Base-by-base conservation (phyloP, 345 rosid species). In the Corchorus olitorius region DNA sequence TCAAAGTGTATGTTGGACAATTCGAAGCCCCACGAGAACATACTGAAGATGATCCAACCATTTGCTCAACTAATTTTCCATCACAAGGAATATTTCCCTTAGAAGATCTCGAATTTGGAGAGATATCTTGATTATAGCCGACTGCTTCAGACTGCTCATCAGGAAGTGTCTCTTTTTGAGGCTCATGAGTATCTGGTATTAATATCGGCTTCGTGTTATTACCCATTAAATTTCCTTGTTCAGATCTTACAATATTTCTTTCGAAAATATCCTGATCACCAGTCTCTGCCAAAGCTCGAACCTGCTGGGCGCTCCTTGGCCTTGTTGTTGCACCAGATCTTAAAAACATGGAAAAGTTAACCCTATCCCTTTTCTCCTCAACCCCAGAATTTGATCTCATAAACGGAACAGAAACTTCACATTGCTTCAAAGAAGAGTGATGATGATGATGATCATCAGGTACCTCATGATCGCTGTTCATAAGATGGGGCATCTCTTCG, bases 121-220 rank as follows among this genome's bases (percentile, higher is more conserved):
- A 35, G 19, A 11, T 45, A 59, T 60, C 53, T 20, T 27, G 27
- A 27, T 52, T 55, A n/a, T 19, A 68, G 63, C 80, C 76, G 74
- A 77, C 78, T 39, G 89, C 88, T 90, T 85, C 89, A 50, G 94
- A 90, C 53, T 88, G 87, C 80, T 87, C 89, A 72, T 90, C 94
- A 16, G 90, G 92, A 55, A 87, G 70, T 33, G 72, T 45, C 20
- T 70, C 77, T 37, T 76, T 80, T n/a, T 35, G 8, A 39, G 73
- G 65, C 22, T 35, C 49, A 17, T 35, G 43, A 17, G 17, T n/a
- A 34, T 17, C 35, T 3, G 75, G 41, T 54, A n/a, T n/a, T n/a
- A 19, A 49, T 9, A 20, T 15, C 27, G 61, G 61, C 33, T 62
- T 60, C 27, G 34, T 34, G 39, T 37, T 61, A 34, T n/a, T 66